These are phyloP conservation scores for Tuber brumale DNA, from an alignment of 495 filamentous ascomycete species.

Conservation along the genomic window DNA sequence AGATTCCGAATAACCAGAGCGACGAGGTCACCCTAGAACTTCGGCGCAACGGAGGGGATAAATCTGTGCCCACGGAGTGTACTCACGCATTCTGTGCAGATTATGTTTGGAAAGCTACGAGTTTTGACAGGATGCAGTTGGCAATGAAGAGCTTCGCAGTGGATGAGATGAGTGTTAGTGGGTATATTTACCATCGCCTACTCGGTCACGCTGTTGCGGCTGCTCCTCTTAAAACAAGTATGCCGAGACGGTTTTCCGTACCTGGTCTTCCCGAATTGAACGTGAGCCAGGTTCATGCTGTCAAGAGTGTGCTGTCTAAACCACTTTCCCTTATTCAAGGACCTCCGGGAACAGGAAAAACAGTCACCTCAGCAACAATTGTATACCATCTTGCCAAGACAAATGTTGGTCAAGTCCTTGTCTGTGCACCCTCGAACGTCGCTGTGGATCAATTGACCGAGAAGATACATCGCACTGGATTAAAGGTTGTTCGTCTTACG, in stretches of 20 bases:
- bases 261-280: slow-evolving; percentile 95
- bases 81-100: slow-evolving; percentile 97
- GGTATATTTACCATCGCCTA: slow-evolving; percentile 97
- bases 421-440: slow-evolving; percentile 97
- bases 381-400: slow-evolving; percentile 96
- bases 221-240: slow-evolving; percentile 90
- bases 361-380: slow-evolving; percentile 97
- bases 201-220: slow-evolving; percentile 94
- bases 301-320: slow-evolving; percentile 89
- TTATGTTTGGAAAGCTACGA: slow-evolving; percentile 99
- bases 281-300: slow-evolving; percentile 88
- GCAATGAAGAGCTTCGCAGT: slow-evolving; percentile 99
- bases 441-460: slow-evolving; percentile 98
- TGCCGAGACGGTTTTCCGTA: slow-evolving; percentile 95
- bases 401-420: slow-evolving; percentile 88
- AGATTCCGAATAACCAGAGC: slow-evolving; percentile 98
- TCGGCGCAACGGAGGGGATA: slow-evolving; percentile 81
- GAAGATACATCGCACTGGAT: slow-evolving; percentile 85
- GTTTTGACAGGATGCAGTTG: slow-evolving; percentile 97
- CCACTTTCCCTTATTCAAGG: slow-evolving; percentile 95
- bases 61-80: slow-evolving; percentile 92
- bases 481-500: slow-evolving; percentile 96
- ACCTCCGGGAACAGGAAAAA: slow-evolving; percentile 95
- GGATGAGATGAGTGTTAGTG: slow-evolving; percentile 96
- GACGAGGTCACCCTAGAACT: slow-evolving; percentile 96